A percentile compares a stretch with the other conserved stretches of the same genome.
Evolutionary conservation across 306 rosid species (phyloP).

Genomic region (Quercus mongolica): DNA sequence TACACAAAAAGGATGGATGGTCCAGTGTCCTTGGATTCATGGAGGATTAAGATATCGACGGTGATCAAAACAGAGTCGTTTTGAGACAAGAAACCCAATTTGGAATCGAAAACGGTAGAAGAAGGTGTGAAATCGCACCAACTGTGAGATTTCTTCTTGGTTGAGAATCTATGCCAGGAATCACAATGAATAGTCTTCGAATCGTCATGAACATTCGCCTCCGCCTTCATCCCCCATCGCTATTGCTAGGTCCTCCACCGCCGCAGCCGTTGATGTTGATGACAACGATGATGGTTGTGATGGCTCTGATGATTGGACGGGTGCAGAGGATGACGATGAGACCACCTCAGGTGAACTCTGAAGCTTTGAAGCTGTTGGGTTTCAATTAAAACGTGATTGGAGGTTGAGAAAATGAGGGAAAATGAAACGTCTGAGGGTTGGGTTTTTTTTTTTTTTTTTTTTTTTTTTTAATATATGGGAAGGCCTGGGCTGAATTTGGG

Average conservation of each 20-base stretch:
- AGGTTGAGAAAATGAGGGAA: too few relatives aligned
- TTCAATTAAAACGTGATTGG: too few relatives aligned
- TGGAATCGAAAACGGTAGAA: constrained; percentile 82
- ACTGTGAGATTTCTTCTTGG: constrained; percentile 94
- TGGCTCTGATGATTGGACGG: constrained; percentile 43
- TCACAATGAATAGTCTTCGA: constrained; percentile 89
- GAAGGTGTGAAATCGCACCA: constrained; percentile 99
- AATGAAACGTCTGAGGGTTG: too few relatives aligned
- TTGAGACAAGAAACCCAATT: constrained; percentile 64
- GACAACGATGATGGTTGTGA: constrained; percentile 41
- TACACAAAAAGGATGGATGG: too few relatives aligned
- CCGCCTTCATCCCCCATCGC: constrained; percentile 55
- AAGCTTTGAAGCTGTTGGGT: too few relatives aligned
- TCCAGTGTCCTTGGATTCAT: constrained; percentile 44
- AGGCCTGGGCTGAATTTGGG: too few relatives aligned
- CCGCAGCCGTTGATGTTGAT: constrained; percentile 49
- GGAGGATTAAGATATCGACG: constrained; percentile 80
- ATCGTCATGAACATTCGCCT: constrained; percentile 65
- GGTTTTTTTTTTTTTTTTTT: too few relatives aligned
- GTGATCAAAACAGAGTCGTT: constrained; percentile 82
- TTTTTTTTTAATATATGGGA: too few relatives aligned
- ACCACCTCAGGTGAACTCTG: constrained; percentile 77
- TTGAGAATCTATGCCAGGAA: constrained; percentile 95
- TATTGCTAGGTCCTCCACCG: constrained; percentile 65
- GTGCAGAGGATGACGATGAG: constrained; percentile 52